Conservation (phyloP, 495 filamentous ascomycete species). For the Pyronema omphalodes region DNA sequence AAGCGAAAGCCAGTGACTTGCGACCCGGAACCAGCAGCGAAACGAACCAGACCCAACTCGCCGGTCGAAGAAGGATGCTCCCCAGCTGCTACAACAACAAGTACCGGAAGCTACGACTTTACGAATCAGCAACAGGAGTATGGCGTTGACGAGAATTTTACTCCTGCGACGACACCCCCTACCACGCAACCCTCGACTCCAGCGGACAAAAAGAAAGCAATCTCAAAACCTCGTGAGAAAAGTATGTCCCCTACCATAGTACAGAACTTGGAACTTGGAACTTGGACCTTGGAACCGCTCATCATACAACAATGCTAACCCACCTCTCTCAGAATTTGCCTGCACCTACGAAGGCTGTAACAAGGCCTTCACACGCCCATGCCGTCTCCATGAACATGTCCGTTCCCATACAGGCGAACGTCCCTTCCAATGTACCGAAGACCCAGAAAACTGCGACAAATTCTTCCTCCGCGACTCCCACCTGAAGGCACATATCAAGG, state of each 20-base stretch:
- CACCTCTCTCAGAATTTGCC: slow-evolving; percentile 27
- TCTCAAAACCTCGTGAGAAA: slow-evolving; percentile 10
- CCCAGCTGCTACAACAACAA: not conserved
- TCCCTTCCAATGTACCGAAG: slow-evolving; percentile 47
- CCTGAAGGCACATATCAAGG: slow-evolving; percentile 21
- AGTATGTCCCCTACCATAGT: not conserved
- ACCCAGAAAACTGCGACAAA: slow-evolving; percentile 48
- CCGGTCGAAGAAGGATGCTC: not conserved
- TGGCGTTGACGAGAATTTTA: not conserved
- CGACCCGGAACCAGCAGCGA: not conserved
- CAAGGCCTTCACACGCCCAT: slow-evolving; percentile 63
- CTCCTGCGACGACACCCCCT: not conserved
- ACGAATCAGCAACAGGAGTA: not conserved
- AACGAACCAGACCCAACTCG: not conserved
- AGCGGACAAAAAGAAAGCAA: slow-evolving; percentile 5
- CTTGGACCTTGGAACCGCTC: not conserved
- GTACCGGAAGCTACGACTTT: not conserved
- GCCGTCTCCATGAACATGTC: slow-evolving; percentile 67
- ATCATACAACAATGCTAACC: not conserved
- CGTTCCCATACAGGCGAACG: slow-evolving; percentile 56
- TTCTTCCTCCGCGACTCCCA: slow-evolving; percentile 38
- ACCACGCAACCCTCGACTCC: not conserved
- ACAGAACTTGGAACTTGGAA: not conserved
- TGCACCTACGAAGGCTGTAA: slow-evolving; percentile 52
- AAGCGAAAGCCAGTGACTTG: slow-evolving; percentile 3